These are phyloP conservation scores for Rhodotorula glutinis DNA, from an alignment of 1,284 basidiomycete genomes.

Conservation along the genomic window DNA sequence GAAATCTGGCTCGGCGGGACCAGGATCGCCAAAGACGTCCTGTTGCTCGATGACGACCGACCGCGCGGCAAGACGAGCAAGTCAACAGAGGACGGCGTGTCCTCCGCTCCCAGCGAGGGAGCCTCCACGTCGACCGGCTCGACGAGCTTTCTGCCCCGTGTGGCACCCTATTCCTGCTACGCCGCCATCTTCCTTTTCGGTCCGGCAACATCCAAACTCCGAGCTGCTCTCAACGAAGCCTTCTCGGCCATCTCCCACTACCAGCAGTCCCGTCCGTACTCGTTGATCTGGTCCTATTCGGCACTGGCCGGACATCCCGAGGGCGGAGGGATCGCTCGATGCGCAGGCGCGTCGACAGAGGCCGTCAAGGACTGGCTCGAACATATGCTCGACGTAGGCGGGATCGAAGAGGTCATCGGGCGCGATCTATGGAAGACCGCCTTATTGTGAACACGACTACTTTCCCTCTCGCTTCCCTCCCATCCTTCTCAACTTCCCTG, in stretches of 20 bases:
- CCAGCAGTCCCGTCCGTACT: slow-evolving; percentile 57
- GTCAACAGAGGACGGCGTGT: background rate
- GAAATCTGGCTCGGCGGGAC: slow-evolving; percentile 66
- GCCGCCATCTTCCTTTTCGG: slow-evolving; percentile 75
- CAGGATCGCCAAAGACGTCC: slow-evolving; percentile 69
- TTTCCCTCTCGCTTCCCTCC: no score
- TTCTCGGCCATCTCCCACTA: slow-evolving; percentile 61
- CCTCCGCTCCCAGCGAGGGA: background rate
- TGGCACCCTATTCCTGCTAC: slow-evolving; percentile 77
- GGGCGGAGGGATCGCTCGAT: slow-evolving; percentile 61
- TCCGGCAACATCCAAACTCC: slow-evolving; percentile 55
- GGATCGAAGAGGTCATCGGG: slow-evolving; percentile 55
- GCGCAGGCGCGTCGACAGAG: slow-evolving; percentile 70
- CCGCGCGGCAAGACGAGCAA: background rate
- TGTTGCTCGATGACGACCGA: slow-evolving; percentile 62
- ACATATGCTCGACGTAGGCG: slow-evolving; percentile 40
- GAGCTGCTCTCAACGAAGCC: slow-evolving; percentile 53
- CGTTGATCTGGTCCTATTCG: slow-evolving; percentile 61
- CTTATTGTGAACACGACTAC: slow-evolving; percentile 49
- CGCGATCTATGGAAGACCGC: slow-evolving; percentile 62
- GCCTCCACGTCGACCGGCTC: slow-evolving; percentile 44
- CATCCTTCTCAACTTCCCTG: background rate
- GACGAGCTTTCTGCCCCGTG: slow-evolving; percentile 58
- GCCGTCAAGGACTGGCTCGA: slow-evolving; percentile 66
- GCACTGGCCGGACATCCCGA: slow-evolving; percentile 21